Percentiles rank a stretch among this genome's conserved stretches.
Conservation (phyloP, 1,284 basidiomycete genomes). For the Exsudoporus floridanus region DNA sequence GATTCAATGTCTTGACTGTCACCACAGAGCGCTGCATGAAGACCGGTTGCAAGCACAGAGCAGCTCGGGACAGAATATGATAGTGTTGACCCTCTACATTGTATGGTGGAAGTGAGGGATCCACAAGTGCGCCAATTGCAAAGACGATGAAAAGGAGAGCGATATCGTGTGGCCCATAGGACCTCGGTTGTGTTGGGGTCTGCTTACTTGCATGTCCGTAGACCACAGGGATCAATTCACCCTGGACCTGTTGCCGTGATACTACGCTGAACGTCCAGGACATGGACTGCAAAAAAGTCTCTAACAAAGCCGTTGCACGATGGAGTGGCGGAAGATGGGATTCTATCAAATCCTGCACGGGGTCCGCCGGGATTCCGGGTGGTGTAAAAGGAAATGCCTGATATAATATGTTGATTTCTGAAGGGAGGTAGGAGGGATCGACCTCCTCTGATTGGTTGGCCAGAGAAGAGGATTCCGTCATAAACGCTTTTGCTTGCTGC, state of each 20-base stretch:
- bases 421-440: conserved; percentile 43
- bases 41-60: conserved; percentile 47
- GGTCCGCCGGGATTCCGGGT: conserved; percentile 30
- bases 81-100: conserved; percentile 56
- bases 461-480: conserved; percentile 10
- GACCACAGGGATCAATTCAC: conserved; percentile 46
- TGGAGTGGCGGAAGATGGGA: conserved; percentile 44
- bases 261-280: conserved; percentile 57
- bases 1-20: conserved; percentile 49
- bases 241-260: conserved; percentile 43
- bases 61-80: conserved; percentile 48
- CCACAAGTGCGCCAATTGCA: conserved; percentile 51
- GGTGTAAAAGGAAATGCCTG: conserved; percentile 46
- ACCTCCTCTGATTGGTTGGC: conserved; percentile 35
- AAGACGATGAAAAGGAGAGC: conserved; percentile 50
- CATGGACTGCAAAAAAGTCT: conserved; percentile 49
- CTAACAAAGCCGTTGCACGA: conserved; percentile 44
- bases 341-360: conserved; percentile 42
- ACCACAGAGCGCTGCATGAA: conserved; percentile 44
- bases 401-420: conserved; percentile 41
- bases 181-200: conserved; percentile 13
- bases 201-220: conserved; percentile 30
- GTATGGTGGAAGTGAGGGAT: conserved; percentile 48
- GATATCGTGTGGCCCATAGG: conserved; percentile 50
- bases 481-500: conserved; percentile 15